Evolutionary conservation across 2,329 filamentous ascomycete species (phyloP), one percentile per base, ranked within the genome.

Genomic region (Coniosporium uncinatum): DNA sequence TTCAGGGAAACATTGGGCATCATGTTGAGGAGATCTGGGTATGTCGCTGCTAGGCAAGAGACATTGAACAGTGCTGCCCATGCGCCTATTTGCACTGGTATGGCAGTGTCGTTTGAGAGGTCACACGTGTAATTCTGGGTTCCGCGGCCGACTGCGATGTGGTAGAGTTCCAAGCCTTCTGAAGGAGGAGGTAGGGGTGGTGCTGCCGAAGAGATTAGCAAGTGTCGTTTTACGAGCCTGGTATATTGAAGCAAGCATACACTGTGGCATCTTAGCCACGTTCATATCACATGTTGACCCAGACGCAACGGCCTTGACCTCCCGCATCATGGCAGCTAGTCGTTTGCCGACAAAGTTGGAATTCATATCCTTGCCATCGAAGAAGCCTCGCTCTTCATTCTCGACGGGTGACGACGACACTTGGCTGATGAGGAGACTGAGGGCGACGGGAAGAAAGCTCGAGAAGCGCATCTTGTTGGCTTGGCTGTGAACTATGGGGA

Each of bases 51-150:
- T 24, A 91, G 63, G 66, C 91, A 96, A 51, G 81, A 86, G 44
- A 82, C 85, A 65, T 96, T 89, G 80, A 86, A 96, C 53, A 97
- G 85, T 1, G 79, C 82, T 41, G 91, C 91, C 0, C 88, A 58
- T 41, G 91, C 91, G 48, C 91, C 91, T 38, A 71, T 63, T 16
- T 81, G 72, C 8, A 69, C 71, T 14, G 91, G 90, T 0, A 66
- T 66, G 1, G 79, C 75, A 3, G 75, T 76, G 2, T 76, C 58
- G 51, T 84, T 76, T 43, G 50, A 45, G 3, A 59, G 67, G 44
- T 77, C 70, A 71, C 91, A 96, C 39, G 88, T 94, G 71, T 96
- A 97, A 75, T 96, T 96, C 68, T 96, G 83, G 5, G 86, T 93
- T 45, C 91, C 91, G 35, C 88, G 83, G 54, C 91, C 91, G 47